Percentiles rank a stretch among this genome's conserved stretches.
Conservation (phyloP, 495 filamentous ascomycete genomes). For the Penicillium maclennaniae region DNA sequence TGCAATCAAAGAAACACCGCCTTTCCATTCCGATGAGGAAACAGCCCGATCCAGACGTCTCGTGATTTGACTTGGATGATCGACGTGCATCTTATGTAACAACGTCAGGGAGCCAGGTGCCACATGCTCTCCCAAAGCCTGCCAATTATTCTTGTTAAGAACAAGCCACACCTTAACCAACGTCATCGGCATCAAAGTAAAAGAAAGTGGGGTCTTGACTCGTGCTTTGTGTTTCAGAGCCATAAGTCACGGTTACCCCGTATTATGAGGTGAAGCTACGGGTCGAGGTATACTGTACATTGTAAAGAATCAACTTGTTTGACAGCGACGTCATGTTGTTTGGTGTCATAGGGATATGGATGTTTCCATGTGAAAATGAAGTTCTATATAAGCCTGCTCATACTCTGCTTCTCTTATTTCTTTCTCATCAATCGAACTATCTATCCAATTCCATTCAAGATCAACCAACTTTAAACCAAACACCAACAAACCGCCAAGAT, state of each 20-base stretch:
- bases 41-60: neutral
- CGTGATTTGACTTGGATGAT: neutral
- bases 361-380: neutral
- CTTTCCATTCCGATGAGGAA: neutral
- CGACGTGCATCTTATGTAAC: neutral
- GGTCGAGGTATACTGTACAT: neutral
- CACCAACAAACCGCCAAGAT: conserved; percentile 53
- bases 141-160: neutral
- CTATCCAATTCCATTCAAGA: conserved; percentile 1
- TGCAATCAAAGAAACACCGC: neutral
- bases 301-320: neutral
- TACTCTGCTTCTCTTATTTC: conserved; percentile 11
- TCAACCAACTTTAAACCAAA: conserved; percentile 20
- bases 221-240: neutral
- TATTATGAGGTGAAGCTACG: neutral
- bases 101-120: neutral
- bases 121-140: neutral
- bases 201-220: neutral
- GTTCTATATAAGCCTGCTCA: conserved; percentile 4
- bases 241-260: neutral
- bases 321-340: conserved; percentile 6
- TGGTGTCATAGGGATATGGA: conserved; percentile 1
- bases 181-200: neutral
- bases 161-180: neutral
- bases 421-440: conserved; percentile 1